Evolutionary conservation across 1,284 basidiomycete species (phyloP).

Genomic region (Pulveroboletus sp.): DNA sequence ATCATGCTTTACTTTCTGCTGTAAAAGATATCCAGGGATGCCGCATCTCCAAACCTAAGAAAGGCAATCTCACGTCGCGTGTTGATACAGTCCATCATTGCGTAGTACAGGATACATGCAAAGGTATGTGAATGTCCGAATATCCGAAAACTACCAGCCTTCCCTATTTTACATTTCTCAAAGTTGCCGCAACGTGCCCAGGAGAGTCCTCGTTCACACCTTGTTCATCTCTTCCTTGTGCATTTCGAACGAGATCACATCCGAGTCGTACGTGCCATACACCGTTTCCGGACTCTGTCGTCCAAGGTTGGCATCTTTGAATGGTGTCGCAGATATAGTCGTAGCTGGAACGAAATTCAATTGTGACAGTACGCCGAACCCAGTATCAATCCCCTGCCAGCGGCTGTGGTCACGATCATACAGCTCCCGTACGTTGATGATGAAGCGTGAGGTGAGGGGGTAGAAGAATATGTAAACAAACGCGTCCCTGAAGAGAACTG

Average conservation of each 20-base stretch:
- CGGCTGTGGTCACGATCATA: background rate
- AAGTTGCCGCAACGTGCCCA: no score
- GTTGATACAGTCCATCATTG: no score
- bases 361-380: background rate
- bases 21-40: no score
- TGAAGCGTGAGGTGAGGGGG: slow-evolving; percentile 1
- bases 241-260: background rate
- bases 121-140: no score
- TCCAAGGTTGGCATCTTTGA: background rate
- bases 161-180: background rate
- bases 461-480: background rate
- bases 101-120: no score
- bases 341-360: no score
- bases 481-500: background rate
- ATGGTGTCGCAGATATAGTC: no score
- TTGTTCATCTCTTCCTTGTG: background rate
- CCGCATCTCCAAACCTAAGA: no score
- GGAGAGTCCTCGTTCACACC: background rate
- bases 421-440: background rate
- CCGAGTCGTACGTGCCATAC: background rate
- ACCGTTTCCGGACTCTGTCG: background rate
- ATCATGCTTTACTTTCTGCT: no score
- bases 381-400: background rate
- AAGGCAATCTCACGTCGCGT: no score
- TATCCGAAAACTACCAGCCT: background rate